phyloP scores from a whole-genome alignment of 2,329 filamentous ascomycete species.

The Proliferodiscus dingleyae region DNA sequence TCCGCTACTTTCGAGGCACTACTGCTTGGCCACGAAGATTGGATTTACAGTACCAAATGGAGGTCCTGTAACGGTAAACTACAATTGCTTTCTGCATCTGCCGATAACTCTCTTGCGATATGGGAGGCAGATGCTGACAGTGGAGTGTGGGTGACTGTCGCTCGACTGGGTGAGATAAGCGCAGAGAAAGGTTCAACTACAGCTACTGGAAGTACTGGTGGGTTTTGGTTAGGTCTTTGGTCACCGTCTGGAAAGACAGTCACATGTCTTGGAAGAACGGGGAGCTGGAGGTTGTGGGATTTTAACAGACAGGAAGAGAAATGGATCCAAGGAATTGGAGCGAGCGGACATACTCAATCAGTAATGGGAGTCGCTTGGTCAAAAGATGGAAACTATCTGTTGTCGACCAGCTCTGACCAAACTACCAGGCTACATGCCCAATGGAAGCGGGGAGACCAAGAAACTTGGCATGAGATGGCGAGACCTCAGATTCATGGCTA shows the following conservation, averaged over 20 bases:
- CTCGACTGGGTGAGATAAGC: slow-evolving; percentile 87
- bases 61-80: slow-evolving; percentile 39
- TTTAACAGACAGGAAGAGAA: slow-evolving; percentile 54
- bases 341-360: slow-evolving; percentile 78
- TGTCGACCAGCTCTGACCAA: slow-evolving; percentile 88
- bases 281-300: slow-evolving; percentile 87
- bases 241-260: slow-evolving; percentile 70
- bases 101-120: slow-evolving; percentile 89
- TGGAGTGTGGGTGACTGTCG: slow-evolving; percentile 85
- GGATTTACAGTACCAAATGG: slow-evolving; percentile 78
- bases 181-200: slow-evolving; percentile 93
- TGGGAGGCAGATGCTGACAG: slow-evolving; percentile 83
- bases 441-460: slow-evolving; percentile 54
- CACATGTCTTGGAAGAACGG: slow-evolving; percentile 80
- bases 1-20: slow-evolving; percentile 90
- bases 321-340: slow-evolving; percentile 73
- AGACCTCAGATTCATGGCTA: slow-evolving; percentile 97
- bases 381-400: slow-evolving; percentile 71
- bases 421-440: slow-evolving; percentile 82
- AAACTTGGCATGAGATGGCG: slow-evolving; percentile 92
- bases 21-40: slow-evolving; percentile 92
- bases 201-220: slow-evolving; percentile 90
- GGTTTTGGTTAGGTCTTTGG: slow-evolving; percentile 96
- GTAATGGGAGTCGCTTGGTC: slow-evolving; percentile 85
- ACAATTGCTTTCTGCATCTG: slow-evolving; percentile 82